A percentile compares a stretch with the other conserved stretches of the same genome.
phyloP scores from a whole-genome alignment of 805 yeast species.

The Wickerhamomyces pijperi region DNA sequence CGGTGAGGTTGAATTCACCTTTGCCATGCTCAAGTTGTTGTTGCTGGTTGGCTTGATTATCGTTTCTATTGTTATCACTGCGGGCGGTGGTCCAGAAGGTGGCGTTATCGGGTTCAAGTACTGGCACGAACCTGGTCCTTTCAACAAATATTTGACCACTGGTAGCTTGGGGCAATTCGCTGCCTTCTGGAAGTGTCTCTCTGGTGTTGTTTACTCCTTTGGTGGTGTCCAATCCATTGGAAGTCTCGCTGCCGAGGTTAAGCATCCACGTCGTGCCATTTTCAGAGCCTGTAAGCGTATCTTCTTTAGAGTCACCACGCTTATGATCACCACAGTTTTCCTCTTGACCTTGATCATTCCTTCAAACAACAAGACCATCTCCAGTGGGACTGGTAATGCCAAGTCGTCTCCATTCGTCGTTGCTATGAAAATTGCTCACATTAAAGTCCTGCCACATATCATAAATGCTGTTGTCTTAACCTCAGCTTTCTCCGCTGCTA shows the following conservation, averaged over 20 bases:
- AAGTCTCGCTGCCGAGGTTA: constrained; percentile 40
- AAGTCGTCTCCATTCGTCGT: constrained; percentile 27
- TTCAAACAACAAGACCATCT: constrained; percentile 17
- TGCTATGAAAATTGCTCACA: constrained; percentile 34
- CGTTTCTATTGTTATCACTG: constrained; percentile 30
- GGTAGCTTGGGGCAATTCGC: constrained; percentile 43
- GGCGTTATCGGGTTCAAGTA: constrained; percentile 24
- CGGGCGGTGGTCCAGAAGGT: constrained; percentile 33
- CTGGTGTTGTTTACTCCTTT: constrained; percentile 49
- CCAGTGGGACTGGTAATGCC: constrained; percentile 19
- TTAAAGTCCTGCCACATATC: constrained; percentile 23
- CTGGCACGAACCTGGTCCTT: constrained; percentile 22
- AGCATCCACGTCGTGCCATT: constrained; percentile 41
- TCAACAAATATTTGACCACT: constrained; percentile 19
- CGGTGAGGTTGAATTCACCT: constrained; percentile 38
- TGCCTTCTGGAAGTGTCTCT: constrained; percentile 46
- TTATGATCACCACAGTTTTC: constrained; percentile 21
- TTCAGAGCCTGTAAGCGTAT: constrained; percentile 42
- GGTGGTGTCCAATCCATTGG: constrained; percentile 46
- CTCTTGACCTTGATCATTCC: constrained; percentile 23
- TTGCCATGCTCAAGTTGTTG: constrained; percentile 30
- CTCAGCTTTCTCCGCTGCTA: constrained; percentile 28
- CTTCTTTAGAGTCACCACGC: constrained; percentile 17
- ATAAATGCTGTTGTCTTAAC: constrained; percentile 27
- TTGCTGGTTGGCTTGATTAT: constrained; percentile 37